Evolutionary conservation across 1,284 basidiomycete genomes (phyloP), one percentile per base, ranked within the genome.

Genomic region (Austroboletus niveus): DNA sequence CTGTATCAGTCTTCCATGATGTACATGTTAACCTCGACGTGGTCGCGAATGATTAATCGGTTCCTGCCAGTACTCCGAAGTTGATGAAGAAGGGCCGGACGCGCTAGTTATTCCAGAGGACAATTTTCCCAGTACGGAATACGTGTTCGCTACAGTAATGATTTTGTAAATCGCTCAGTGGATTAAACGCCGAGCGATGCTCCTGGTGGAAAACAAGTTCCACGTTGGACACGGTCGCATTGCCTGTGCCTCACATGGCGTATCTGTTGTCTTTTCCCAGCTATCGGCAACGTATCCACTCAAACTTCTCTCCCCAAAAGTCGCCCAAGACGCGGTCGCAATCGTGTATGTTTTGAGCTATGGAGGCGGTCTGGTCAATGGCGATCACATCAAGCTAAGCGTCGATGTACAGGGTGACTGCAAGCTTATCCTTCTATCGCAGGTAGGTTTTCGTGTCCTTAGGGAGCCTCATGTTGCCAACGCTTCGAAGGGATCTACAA

Each of bases 341-440:
- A 75, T 89, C 44, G 82, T 87, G 20, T 98, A 98, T 64, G 75
- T 93, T 29, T 72, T 98, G 48, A 86, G 85, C 22, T 98, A 98
- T 60, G 96, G 96, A 1, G 96, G 96, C 12, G 96, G 96, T 1
- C 79, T 98, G 5, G 92, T 99, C 29, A 84, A 87, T 6, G 95
- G 95, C 0, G 96, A 99, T 72, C 70, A 74, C 36, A 76, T 97
- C 36, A 70, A 79, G 43, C 69, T 98, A 4, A 68, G 74, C 17
- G 79, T 89, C 15, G 72, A 84, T 42, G 79, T 97, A 1, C 81
- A 82, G 20, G 63, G 71, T 48, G 68, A 69, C 24, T 78, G 81
- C 29, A 75, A 70, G 4, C 77, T 95, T 2, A 73, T 93, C 10
- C 62, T 94, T 32, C 72, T 95, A 30, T 91, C 93, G 6, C 93